These are phyloP conservation scores for Blastocystis sp. DNA, from an alignment of 352 stramenopile genomes.

Conservation along the genomic window DNA sequence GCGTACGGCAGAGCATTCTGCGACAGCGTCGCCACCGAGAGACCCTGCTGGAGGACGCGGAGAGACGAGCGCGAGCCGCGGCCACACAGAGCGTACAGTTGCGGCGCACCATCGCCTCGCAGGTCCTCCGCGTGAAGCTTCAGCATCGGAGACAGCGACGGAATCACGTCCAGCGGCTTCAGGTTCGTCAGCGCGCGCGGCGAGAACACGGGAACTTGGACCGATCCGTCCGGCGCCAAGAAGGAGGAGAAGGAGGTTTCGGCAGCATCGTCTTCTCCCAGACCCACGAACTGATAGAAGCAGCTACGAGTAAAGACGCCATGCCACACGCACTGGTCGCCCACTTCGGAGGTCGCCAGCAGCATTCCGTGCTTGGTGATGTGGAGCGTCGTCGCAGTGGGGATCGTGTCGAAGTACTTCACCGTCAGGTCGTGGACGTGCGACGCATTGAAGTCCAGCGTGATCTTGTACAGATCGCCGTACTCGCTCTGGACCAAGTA, in stretches of 20 bases:
- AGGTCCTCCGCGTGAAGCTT: slow-evolving; percentile 78
- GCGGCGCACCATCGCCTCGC: slow-evolving; percentile 81
- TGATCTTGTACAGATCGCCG: slow-evolving; percentile 95
- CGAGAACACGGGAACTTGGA: slow-evolving; percentile 58
- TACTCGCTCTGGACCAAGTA: slow-evolving; percentile 90
- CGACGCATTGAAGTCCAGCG: slow-evolving; percentile 73
- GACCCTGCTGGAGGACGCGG: slow-evolving; percentile 83
- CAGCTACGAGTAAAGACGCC: neutral
- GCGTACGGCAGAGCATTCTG: slow-evolving; percentile 84
- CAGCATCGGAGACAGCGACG: slow-evolving; percentile 83
- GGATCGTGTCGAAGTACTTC: slow-evolving; percentile 88
- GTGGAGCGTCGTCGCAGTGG: slow-evolving; percentile 74
- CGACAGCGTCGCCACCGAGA: slow-evolving; percentile 87
- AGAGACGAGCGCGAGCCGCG: slow-evolving; percentile 80
- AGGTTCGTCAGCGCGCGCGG: slow-evolving; percentile 67
- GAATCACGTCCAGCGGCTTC: slow-evolving; percentile 64
- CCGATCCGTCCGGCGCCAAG: neutral
- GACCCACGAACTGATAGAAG: slow-evolving; percentile 46
- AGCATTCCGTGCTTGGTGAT: slow-evolving; percentile 92
- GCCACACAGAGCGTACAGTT: slow-evolving; percentile 89
- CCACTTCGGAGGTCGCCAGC: slow-evolving; percentile 87
- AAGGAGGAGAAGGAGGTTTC: slow-evolving; percentile 13
- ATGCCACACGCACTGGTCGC: slow-evolving; percentile 84
- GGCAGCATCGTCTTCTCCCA: slow-evolving; percentile 36
- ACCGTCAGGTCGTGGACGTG: slow-evolving; percentile 60